Conservation (phyloP, 495 filamentous ascomycete genomes). For the Penicillium bialowiezense region DNA sequence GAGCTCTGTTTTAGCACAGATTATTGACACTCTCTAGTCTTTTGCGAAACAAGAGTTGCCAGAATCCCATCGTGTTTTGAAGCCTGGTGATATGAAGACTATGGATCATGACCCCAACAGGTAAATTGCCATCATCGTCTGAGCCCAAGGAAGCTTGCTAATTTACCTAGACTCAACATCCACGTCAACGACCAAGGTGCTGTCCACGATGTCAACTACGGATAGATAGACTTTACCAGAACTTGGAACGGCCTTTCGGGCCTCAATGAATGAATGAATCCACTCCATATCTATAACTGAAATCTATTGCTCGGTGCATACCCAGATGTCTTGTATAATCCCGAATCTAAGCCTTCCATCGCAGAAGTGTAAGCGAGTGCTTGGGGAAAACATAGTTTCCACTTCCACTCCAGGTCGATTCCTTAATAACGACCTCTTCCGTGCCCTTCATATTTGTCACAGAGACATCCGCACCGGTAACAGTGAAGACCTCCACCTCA, state of each 20-base stretch:
- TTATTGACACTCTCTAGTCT: no score
- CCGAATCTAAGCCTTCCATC: constrained; percentile 54
- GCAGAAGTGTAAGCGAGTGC: constrained; percentile 62
- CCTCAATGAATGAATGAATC: not conserved
- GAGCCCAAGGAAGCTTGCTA: constrained; percentile 8
- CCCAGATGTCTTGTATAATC: not conserved
- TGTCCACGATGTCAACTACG: constrained; percentile 63
- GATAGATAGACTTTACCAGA: constrained; percentile 20
- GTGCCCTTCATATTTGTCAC: constrained; percentile 59
- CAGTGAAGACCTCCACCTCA: constrained; percentile 54
- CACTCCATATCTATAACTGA: not conserved
- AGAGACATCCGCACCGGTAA: constrained; percentile 52
- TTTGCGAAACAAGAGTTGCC: constrained; percentile 78
- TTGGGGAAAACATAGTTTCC: constrained; percentile 60
- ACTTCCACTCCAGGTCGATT: constrained; percentile 59
- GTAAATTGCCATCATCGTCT: constrained; percentile 24
- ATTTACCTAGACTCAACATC: constrained; percentile 59
- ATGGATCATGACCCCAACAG: constrained; percentile 60
- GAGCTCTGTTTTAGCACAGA: no score
- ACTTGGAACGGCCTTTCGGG: not conserved
- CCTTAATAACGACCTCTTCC: constrained; percentile 57
- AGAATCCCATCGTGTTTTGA: constrained; percentile 60
- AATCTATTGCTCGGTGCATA: not conserved
- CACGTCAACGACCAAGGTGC: constrained; percentile 70
- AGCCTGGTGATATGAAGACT: constrained; percentile 59